Base-by-base conservation (phyloP, 345 rosid genomes). In the Camelina laxa region DNA sequence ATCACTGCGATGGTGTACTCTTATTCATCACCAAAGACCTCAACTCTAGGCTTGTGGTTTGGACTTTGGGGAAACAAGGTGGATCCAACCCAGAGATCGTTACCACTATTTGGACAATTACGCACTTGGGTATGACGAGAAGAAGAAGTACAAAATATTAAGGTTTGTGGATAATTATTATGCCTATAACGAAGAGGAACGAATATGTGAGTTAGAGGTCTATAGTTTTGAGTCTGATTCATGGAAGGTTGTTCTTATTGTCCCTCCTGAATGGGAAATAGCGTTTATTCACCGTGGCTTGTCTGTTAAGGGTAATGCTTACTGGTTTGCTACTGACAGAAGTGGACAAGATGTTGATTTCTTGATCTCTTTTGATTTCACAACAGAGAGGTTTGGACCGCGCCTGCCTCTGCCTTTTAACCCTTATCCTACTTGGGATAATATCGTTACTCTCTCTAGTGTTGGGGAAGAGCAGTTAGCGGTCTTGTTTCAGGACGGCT, bases 321-420 rank as follows among this genome's bases (percentile, higher is more conserved):
- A 56, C 20, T 56, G 38, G 60, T 56, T 30, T 56, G 60, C 60
- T 3, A 7, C 0, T 12, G 1, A 20, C 15, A 10, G 6, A 12
- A 4, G 1, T 12, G 4, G 1, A 2, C 4, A 2, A 12, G 16
- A 54, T 1, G 20, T 1, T 30, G 20, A 15, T 30, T 56, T 56
- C 39, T 56, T 56, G 39, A 30, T n/a, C 3, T 56, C 39, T 56
- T 56, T 56, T n/a, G 61, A 56, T 15, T 56, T 56, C 9, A 56
- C 61, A 30, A 30, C 13, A 1, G 61, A 56, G 39, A 56, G 7
- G 30, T 56, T 56, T 56, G 61, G 61, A n/a, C 14, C 20, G 61
- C 21, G 7, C n/a, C 13, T 56, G 7, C 39, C 61, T 56, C 39
- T 30, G 13, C 39, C 20, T 56, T 30, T 56, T 15, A 9, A 56